Percentiles rank a stretch among this genome's conserved stretches.
Conservation (phyloP, 768 basidiomycete species). For the Suillus tomentosus region DNA sequence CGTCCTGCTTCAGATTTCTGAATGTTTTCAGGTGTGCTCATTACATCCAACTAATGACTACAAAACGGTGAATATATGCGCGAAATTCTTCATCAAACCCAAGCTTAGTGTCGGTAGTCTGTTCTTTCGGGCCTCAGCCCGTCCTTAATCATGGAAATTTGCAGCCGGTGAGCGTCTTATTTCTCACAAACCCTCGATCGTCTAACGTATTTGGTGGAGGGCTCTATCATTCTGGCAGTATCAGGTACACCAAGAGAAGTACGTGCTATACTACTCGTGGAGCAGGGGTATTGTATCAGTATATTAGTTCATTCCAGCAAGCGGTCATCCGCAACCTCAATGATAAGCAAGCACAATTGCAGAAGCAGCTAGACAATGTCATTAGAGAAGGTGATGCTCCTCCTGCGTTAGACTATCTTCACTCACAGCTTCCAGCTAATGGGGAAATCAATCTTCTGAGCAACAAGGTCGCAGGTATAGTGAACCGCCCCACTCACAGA, state of each 20-base stretch:
- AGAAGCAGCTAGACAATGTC: slow-evolving; percentile 85
- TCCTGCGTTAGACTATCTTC: background rate
- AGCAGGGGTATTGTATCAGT: background rate
- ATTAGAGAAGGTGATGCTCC: slow-evolving; percentile 73
- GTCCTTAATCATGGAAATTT: slow-evolving; percentile 76
- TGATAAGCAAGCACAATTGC: slow-evolving; percentile 79
- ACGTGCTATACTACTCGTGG: slow-evolving; percentile 14
- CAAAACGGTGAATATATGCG: slow-evolving; percentile 70
- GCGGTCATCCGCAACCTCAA: slow-evolving; percentile 79
- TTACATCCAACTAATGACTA: slow-evolving; percentile 88
- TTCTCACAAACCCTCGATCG: background rate
- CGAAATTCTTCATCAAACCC: slow-evolving; percentile 6
- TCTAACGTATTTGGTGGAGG: slow-evolving; percentile 37
- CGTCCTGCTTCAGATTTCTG: slow-evolving; percentile 9
- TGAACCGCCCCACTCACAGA: background rate
- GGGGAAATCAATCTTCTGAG: slow-evolving; percentile 71
- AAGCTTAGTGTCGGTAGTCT: slow-evolving; percentile 49
- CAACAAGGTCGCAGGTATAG: slow-evolving; percentile 65
- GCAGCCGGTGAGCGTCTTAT: slow-evolving; percentile 56
- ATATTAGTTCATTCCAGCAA: slow-evolving; percentile 66
- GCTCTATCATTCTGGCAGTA: slow-evolving; percentile 93
- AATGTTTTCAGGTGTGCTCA: slow-evolving; percentile 62
- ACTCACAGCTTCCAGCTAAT: slow-evolving; percentile 53
- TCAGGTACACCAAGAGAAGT: slow-evolving; percentile 87
- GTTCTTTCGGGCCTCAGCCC: slow-evolving; percentile 82